phyloP scores from a whole-genome alignment of 106 monocot species.

The Dioscorea alata region DNA sequence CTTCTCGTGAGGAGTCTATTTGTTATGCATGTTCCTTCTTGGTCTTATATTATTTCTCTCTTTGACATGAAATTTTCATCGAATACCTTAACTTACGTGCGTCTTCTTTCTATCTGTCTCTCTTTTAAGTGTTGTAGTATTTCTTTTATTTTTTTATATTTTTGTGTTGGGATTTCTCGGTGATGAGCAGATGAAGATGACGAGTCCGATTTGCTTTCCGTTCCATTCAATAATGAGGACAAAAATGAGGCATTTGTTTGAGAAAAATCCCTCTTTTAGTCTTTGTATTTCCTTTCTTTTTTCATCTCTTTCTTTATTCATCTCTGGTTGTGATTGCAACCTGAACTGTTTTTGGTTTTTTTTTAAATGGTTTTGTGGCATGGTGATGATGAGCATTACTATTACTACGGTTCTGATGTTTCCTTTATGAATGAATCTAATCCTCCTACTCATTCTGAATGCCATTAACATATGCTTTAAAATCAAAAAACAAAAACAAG shows the following conservation, averaged over 20 bases:
- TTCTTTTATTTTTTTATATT: neutral
- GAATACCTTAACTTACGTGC: neutral
- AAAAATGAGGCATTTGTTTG: conserved; percentile 13
- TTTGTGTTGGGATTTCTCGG: neutral
- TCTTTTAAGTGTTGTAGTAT: neutral
- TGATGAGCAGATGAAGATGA: conserved; percentile 9
- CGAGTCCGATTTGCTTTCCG: conserved; percentile 12
- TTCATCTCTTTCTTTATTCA: neutral
- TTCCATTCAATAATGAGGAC: conserved; percentile 19
- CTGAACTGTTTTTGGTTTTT: neutral
- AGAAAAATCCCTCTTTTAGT: neutral
- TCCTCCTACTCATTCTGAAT: conserved; percentile 33
- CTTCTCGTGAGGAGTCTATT: no score
- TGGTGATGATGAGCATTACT: neutral
- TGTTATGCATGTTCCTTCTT: neutral
- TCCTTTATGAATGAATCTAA: conserved; percentile 15
- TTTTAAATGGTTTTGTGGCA: neutral
- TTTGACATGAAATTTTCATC: neutral
- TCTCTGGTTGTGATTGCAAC: neutral
- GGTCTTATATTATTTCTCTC: no score
- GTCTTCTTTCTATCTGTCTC: neutral
- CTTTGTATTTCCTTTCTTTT: neutral
- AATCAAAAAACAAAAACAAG: neutral
- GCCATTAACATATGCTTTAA: neutral
- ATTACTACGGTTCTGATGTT: conserved; percentile 11